Conservation (phyloP, 371 early-diverging fungal genomes). For the Umbelopsis sp. region DNA sequence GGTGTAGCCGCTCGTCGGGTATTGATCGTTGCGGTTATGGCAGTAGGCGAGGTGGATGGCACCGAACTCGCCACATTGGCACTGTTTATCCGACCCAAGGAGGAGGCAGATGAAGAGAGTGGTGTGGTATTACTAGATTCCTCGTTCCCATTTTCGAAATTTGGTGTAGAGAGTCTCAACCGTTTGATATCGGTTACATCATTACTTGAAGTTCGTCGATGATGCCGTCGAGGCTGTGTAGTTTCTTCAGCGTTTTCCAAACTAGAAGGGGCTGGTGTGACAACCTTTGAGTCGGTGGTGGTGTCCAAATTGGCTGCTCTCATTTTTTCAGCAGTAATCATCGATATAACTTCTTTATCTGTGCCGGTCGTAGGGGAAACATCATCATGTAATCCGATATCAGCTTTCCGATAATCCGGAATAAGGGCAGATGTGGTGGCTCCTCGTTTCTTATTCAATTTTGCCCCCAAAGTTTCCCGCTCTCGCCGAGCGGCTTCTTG, state of each 20-base stretch:
- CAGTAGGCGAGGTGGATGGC: constrained; percentile 6
- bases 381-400: background rate
- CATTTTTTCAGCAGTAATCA: background rate
- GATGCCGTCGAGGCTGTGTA: constrained; percentile 36
- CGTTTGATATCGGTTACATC: constrained; percentile 48
- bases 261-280: background rate
- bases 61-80: constrained; percentile 22
- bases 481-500: constrained; percentile 69
- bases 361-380: background rate
- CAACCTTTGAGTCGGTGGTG: constrained; percentile 16
- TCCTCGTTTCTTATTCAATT: constrained; percentile 35
- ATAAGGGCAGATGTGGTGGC: background rate
- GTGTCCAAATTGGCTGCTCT: background rate
- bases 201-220: constrained; percentile 54
- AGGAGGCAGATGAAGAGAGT: constrained; percentile 26
- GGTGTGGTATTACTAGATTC: constrained; percentile 20
- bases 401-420: constrained; percentile 14
- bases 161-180: constrained; percentile 37
- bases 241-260: background rate
- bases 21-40: constrained; percentile 18
- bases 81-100: constrained; percentile 11
- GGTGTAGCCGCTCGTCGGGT: constrained; percentile 40
- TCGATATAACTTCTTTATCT: background rate
- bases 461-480: constrained; percentile 44
- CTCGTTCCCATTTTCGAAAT: constrained; percentile 27